These are phyloP conservation scores for Rosa persica DNA, from an alignment of 306 rosid species.

Conservation along the genomic window DNA sequence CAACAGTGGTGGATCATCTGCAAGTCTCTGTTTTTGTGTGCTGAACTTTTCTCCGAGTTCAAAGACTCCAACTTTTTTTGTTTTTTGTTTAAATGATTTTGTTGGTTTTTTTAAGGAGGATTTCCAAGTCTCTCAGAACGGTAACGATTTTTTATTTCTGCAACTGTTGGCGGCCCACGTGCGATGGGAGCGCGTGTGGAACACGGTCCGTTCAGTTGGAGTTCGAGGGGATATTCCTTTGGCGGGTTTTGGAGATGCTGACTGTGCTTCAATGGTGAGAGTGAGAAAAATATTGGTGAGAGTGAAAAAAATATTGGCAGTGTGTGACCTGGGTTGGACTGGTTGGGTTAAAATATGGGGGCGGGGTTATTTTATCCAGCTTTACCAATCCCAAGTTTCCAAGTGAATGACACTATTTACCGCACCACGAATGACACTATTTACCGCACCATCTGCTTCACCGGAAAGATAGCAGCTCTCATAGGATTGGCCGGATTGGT, in stretches of 20 bases:
- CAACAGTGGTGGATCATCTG: background rate
- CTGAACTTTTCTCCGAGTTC: background rate
- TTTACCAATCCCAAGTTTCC: background rate
- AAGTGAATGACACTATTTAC: too few relatives aligned
- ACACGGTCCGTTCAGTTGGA: constrained; percentile 1
- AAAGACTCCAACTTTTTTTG: background rate
- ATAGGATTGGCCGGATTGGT: too few relatives aligned
- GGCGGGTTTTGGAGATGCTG: background rate
- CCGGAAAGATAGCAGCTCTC: background rate
- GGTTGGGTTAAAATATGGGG: background rate
- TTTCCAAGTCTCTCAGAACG: background rate
- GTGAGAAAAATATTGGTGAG: background rate
- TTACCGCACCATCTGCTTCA: background rate
- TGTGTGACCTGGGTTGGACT: background rate
- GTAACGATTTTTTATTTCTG: constrained; percentile 3
- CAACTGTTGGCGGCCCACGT: background rate
- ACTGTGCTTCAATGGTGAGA: background rate
- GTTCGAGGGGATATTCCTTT: background rate
- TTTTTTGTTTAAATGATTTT: background rate
- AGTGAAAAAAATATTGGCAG: background rate
- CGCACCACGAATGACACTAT: background rate
- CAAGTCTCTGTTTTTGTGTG: background rate
- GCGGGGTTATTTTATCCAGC: background rate
- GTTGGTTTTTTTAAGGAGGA: background rate
- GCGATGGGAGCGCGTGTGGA: background rate